Base-by-base conservation (phyloP, 768 basidiomycete species). In the Russula brevipes region DNA sequence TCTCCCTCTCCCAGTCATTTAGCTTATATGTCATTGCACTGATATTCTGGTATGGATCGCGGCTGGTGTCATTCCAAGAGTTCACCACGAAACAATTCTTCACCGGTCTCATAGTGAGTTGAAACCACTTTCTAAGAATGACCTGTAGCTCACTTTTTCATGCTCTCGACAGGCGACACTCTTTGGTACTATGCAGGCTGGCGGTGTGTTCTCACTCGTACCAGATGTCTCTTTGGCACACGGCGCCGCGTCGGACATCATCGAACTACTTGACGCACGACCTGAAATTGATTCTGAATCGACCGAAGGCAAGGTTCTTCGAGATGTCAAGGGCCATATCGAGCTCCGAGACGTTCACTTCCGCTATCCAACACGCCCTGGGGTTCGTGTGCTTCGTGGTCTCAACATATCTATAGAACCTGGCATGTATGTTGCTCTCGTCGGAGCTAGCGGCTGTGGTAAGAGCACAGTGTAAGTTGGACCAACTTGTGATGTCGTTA, bases 151-250 rank as follows among this genome's bases (percentile, higher is more conserved):
- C 24, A 16, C 33, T 54, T 10, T 49, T 11, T 39, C 17, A 2
- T 38, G 41, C 36, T 44, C 12, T 56, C 17, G 44, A 41, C 65
- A 90, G 89, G 81, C 81, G 65, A 82, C 85, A 3, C 81, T 82
- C 7, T 91, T 91, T 69, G 84, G 88, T 55, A 80, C 89, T 17
- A 89, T 92, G 51, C 90, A 94, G 75, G 93, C 91, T 42, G 90
- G 91, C 57, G 89, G 87, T 65, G 81, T 88, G 46, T 90, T 89
- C 71, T 75, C 81, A 0, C 88, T 90, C 67, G 91, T 94, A 0
- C 92, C 94, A 38, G 93, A 95, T 71, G 78, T 91, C 47, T 91
- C 89, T 1, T 87, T 88, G 0, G 92, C 94, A 19, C 84, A 84
- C 62, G 79, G 86, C 16, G 88, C 91, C 1, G 89, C 82, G 1